Conservation (phyloP, 352 stramenopile species). For the Peronospora farinosa region DNA sequence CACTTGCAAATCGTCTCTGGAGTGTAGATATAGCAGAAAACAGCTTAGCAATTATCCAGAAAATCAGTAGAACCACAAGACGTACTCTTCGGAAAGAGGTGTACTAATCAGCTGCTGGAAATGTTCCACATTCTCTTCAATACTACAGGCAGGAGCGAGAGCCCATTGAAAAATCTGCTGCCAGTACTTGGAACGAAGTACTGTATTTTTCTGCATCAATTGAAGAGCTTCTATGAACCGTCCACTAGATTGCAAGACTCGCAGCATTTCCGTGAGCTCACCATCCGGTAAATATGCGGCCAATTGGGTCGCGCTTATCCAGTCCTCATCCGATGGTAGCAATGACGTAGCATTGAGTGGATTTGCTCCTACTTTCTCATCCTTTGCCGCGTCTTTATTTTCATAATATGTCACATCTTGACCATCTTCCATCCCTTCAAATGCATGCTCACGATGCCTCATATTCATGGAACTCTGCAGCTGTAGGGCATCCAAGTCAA, state of each 20-base stretch:
- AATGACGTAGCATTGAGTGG: slow-evolving; percentile 3
- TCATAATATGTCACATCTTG: slow-evolving; percentile 11
- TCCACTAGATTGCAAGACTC: slow-evolving; percentile 51
- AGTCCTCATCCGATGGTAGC: slow-evolving; percentile 13
- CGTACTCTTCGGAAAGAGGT: slow-evolving; percentile 50
- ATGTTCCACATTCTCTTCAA: slow-evolving; percentile 5
- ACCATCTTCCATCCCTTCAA: slow-evolving; percentile 26
- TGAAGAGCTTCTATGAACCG: slow-evolving; percentile 74
- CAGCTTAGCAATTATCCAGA: not conserved
- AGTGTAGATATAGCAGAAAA: slow-evolving; percentile 3
- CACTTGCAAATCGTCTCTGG: slow-evolving; percentile 59
- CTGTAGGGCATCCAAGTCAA: slow-evolving; percentile 50
- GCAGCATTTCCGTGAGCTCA: slow-evolving; percentile 50
- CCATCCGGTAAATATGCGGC: slow-evolving; percentile 35
- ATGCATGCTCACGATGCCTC: slow-evolving; percentile 29
- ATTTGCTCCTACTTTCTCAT: slow-evolving; percentile 20
- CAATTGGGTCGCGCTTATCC: slow-evolving; percentile 20
- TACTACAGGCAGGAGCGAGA: slow-evolving; percentile 17
- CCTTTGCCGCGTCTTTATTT: slow-evolving; percentile 3
- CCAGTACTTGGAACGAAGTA: slow-evolving; percentile 51
- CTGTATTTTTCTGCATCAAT: slow-evolving; percentile 53
- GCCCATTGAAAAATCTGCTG: slow-evolving; percentile 62
- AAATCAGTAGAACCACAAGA: slow-evolving; percentile 2
- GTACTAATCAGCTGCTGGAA: slow-evolving; percentile 19
- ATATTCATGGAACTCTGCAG: slow-evolving; percentile 51